These are phyloP conservation scores for Saturnispora gosingensis DNA, from an alignment of 805 yeast species.

Conservation along the genomic window DNA sequence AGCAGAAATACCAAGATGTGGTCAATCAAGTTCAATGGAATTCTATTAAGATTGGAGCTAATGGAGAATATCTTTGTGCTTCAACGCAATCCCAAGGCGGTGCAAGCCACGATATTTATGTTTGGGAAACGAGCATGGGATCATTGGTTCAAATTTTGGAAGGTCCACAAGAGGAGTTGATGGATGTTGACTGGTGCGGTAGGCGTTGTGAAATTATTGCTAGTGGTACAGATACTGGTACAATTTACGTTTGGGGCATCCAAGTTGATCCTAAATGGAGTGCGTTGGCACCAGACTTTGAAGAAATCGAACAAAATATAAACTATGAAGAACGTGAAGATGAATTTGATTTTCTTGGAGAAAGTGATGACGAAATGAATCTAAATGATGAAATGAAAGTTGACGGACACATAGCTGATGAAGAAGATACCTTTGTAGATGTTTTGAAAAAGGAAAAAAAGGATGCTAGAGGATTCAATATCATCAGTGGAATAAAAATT, in stretches of 20 bases:
- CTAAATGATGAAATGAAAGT: conserved; percentile 32
- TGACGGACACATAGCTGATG: conserved; percentile 55
- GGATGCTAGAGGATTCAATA: conserved; percentile 67
- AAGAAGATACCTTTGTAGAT: conserved; percentile 54
- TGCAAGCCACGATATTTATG: conserved; percentile 77
- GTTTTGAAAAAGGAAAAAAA: conserved; percentile 50
- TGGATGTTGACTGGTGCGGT: conserved; percentile 82
- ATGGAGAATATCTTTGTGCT: conserved; percentile 79
- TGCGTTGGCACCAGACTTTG: conserved; percentile 93
- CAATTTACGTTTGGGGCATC: conserved; percentile 73
- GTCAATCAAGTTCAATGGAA: conserved; percentile 89
- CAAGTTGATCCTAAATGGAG: conserved; percentile 90
- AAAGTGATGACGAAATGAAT: conserved; percentile 35
- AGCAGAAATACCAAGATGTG: conserved; percentile 81
- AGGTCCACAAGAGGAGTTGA: conserved; percentile 82
- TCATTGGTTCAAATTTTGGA: conserved; percentile 78
- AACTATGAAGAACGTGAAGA: conserved; percentile 84
- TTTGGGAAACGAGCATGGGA: conserved; percentile 89
- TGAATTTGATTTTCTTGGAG: conserved; percentile 77
- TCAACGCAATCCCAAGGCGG: conserved; percentile 84
- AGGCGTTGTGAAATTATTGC: conserved; percentile 66
- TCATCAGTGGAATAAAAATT: conserved; percentile 49
- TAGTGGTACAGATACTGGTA: conserved; percentile 79
- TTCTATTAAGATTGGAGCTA: conserved; percentile 61
- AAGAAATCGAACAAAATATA: conserved; percentile 85